These are phyloP conservation scores for Diutina rugosa DNA, from an alignment of 1,139 yeast species.

Conservation along the genomic window DNA sequence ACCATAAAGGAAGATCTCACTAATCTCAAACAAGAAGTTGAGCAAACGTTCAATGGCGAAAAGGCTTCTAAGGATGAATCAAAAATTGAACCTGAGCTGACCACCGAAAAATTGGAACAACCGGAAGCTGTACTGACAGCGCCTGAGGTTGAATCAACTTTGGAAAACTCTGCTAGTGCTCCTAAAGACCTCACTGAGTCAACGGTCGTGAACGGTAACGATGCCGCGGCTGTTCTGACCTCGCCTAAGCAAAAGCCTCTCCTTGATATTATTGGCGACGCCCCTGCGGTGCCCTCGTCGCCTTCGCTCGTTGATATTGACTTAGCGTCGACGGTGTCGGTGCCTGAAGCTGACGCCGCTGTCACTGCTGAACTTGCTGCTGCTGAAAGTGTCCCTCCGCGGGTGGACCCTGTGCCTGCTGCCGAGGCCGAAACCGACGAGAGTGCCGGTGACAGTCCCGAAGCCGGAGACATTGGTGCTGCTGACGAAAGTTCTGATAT, in stretches of 20 bases:
- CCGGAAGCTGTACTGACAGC: slow-evolving; percentile 4
- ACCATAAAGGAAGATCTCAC: background rate
- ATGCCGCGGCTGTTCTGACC: background rate
- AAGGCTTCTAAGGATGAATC: slow-evolving; percentile 2
- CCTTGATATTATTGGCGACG: background rate
- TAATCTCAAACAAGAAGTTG: background rate
- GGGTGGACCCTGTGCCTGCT: background rate
- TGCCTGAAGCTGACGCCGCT: slow-evolving; percentile 1
- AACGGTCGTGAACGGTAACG: background rate
- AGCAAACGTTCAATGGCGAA: background rate
- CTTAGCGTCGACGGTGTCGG: background rate
- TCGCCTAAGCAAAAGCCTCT: background rate
- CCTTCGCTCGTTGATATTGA: background rate
- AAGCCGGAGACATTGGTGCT: slow-evolving; percentile 4
- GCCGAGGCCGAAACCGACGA: background rate
- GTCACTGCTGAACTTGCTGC: slow-evolving; percentile 4
- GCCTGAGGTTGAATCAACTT: background rate
- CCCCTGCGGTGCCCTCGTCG: background rate
- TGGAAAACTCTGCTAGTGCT: background rate
- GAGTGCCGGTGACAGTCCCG: background rate
- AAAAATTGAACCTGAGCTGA: slow-evolving; percentile 2
- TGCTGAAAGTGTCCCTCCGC: background rate
- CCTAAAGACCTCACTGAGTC: background rate
- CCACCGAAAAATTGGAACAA: slow-evolving; percentile 3
- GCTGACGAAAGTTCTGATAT: slow-evolving; percentile 5